Conservation (phyloP, 2,329 filamentous ascomycete genomes). For the Mycosphaerella sp. region DNA sequence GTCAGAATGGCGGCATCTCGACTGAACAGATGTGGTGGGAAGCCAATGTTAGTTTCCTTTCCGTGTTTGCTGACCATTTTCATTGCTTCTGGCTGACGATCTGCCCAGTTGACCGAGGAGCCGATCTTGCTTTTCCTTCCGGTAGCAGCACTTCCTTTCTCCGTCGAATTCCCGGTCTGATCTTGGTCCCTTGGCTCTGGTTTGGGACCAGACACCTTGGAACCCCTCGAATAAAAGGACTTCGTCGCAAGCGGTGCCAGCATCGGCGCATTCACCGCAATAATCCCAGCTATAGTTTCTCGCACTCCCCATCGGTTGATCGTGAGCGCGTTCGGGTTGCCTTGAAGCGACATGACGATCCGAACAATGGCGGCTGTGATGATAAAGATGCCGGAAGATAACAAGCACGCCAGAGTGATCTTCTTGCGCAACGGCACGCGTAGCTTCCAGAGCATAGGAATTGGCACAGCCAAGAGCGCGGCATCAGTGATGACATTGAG, state of each 20-base stretch:
- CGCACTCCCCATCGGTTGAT: conserved; percentile 38
- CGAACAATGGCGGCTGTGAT: conserved; percentile 35
- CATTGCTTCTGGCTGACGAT: conserved; percentile 6
- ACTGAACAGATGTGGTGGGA: neutral
- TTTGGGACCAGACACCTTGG: neutral
- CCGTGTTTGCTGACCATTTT: neutral
- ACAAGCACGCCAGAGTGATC: conserved; percentile 31
- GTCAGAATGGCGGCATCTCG: neutral
- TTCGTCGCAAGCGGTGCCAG: conserved; percentile 29
- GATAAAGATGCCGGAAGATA: conserved; percentile 35
- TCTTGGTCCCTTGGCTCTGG: neutral
- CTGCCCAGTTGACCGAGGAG: neutral
- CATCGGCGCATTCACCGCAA: conserved; percentile 35
- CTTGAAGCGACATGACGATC: conserved; percentile 30
- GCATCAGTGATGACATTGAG: conserved; percentile 34
- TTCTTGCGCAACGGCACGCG: conserved; percentile 31
- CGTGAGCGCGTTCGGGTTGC: conserved; percentile 29
- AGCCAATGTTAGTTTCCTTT: neutral
- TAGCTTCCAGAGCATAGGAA: conserved; percentile 34
- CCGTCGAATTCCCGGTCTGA: neutral
- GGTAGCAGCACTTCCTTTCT: conserved; percentile 6
- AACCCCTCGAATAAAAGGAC: conserved; percentile 29
- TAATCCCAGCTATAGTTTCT: conserved; percentile 35
- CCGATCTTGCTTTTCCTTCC: conserved; percentile 10
- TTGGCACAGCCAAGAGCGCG: conserved; percentile 31